These are phyloP conservation scores for Aphanomyces stellatus DNA, from an alignment of 352 stramenopile genomes.

Conservation along the genomic window DNA sequence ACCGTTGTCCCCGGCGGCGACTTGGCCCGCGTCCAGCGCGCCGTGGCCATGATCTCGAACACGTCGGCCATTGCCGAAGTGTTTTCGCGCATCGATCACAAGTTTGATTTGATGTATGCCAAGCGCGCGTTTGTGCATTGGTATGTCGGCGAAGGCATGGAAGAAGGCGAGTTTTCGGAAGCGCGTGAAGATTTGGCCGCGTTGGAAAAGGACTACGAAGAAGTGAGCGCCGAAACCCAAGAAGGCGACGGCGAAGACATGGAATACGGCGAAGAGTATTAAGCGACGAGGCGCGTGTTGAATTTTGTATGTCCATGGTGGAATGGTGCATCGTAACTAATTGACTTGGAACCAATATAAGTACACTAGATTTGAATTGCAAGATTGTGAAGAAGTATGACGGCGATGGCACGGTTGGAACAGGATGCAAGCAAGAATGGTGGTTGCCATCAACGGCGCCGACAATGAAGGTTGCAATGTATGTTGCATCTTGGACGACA, in stretches of 20 bases:
- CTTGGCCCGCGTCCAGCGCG: conserved; percentile 94
- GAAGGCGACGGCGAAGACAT: conserved; percentile 93
- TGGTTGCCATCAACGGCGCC: no score
- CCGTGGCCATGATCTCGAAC: conserved; percentile 99
- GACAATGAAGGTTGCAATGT: no score
- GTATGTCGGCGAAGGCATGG: conserved; percentile 99
- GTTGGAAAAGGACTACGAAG: conserved; percentile 99
- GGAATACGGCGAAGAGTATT: conserved; percentile 87
- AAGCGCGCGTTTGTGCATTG: conserved; percentile 99
- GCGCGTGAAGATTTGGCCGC: conserved; percentile 97
- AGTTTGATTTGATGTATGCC: conserved; percentile 99
- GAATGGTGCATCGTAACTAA: no score
- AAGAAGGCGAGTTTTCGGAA: conserved; percentile 99
- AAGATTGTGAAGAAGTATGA: no score
- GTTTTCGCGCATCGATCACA: conserved; percentile 97
- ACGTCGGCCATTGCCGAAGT: conserved; percentile 98
- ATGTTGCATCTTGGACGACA: no score
- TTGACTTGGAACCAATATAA: no score
- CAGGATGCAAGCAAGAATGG: no score
- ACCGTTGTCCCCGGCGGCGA: conserved; percentile 95
- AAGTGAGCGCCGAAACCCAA: conserved; percentile 96
- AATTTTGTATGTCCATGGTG: no score
- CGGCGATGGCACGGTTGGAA: no score
- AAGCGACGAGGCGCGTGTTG: no score
- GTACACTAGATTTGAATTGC: no score